Conservation (phyloP, 2,329 filamentous ascomycete genomes). For the Cladosporium sp. region DNA sequence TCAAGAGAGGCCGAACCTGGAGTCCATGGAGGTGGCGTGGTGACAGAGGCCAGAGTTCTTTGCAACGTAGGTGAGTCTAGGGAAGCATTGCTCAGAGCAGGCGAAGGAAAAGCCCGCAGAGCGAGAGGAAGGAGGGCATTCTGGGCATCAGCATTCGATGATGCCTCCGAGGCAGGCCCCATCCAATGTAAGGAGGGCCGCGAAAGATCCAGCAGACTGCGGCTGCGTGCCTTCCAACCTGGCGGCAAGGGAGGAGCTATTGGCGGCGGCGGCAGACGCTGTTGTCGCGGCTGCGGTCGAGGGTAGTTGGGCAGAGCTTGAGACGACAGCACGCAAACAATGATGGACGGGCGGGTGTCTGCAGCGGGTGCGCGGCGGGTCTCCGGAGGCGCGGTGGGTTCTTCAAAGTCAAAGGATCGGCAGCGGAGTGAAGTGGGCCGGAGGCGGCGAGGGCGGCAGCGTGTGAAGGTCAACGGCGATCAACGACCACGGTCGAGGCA, state of each 20-base stretch:
- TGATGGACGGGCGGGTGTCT: not conserved
- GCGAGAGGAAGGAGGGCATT: slow-evolving; percentile 4
- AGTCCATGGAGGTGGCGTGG: slow-evolving; percentile 11
- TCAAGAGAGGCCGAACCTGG: slow-evolving; percentile 12
- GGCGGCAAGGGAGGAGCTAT: slow-evolving; percentile 3
- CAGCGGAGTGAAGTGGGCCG: slow-evolving; percentile 4
- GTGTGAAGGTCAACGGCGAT: not conserved
- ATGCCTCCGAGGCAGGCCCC: slow-evolving; percentile 17
- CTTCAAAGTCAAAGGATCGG: slow-evolving; percentile 1
- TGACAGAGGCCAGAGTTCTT: slow-evolving; percentile 3
- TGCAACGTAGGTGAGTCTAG: slow-evolving; percentile 16
- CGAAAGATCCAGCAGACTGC: not conserved
- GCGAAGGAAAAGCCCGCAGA: slow-evolving; percentile 16
- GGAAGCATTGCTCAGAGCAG: slow-evolving; percentile 14
- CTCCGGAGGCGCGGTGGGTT: not conserved
- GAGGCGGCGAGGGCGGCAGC: not conserved
- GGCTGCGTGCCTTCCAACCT: not conserved
- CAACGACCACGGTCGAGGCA: not conserved
- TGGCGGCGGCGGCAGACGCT: slow-evolving; percentile 6
- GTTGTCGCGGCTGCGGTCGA: slow-evolving; percentile 1
- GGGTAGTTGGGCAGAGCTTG: not conserved
- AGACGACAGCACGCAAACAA: slow-evolving; percentile 2
- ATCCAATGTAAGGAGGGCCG: slow-evolving; percentile 14
- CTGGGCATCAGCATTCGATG: slow-evolving; percentile 12
- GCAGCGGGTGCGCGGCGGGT: slow-evolving; percentile 3